phyloP scores from a whole-genome alignment of 352 stramenopile species.

The Globisporangium camurandrum region DNA sequence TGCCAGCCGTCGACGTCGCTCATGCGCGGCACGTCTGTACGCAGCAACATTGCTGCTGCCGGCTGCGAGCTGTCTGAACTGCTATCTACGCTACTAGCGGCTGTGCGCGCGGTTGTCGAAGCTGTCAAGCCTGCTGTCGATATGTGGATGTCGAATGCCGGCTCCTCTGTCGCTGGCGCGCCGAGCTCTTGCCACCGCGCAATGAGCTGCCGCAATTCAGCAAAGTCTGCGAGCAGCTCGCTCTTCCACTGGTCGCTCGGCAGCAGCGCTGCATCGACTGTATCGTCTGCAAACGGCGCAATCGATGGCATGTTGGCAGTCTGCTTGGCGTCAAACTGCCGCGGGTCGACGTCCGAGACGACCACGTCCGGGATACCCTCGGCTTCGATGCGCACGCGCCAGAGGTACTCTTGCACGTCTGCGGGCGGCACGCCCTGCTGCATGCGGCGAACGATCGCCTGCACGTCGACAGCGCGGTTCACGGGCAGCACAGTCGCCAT shows the following conservation, averaged over 20 bases:
- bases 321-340: conserved; percentile 57
- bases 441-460: conserved; percentile 12
- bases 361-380: conserved; percentile 74
- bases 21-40: conserved; percentile 68
- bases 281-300: conserved; percentile 29
- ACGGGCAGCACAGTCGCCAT: conserved; percentile 66
- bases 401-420: conserved; percentile 87
- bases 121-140: background rate
- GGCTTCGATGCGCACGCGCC: conserved; percentile 73
- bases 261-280: conserved; percentile 18
- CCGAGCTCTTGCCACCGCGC: conserved; percentile 62
- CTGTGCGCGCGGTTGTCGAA: background rate
- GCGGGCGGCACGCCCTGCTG: no score
- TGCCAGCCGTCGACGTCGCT: conserved; percentile 75
- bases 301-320: conserved; percentile 68
- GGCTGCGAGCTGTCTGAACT: background rate
- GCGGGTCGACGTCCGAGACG: conserved; percentile 52
- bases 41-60: conserved; percentile 16
- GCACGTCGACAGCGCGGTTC: conserved; percentile 54
- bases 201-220: conserved; percentile 67
- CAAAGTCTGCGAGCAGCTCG: conserved; percentile 68
- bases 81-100: background rate
- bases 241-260: conserved; percentile 41
- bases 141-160: conserved; percentile 6
- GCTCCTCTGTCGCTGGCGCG: conserved; percentile 29